Base-by-base conservation (phyloP, 2,329 filamentous ascomycete species). In the Botrytis galanthina region DNA sequence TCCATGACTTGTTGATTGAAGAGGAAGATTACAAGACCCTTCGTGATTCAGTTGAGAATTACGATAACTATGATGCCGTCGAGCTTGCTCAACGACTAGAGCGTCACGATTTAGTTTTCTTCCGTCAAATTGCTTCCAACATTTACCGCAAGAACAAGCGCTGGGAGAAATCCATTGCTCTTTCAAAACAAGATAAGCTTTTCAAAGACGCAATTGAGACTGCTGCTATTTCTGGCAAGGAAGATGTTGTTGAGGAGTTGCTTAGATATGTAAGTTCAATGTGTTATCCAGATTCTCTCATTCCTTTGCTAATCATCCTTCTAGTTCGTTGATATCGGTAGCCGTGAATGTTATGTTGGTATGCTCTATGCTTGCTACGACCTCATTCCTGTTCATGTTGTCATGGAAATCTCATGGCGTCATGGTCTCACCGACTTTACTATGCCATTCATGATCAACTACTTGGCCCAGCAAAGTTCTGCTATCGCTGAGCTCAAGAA, bases 61-160 rank as follows among this genome's bases (percentile, higher is more conserved):
- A 98, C 83, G 96, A 99, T 87, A 99, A 99, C 85, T 99, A 98
- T 81, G 97, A 99, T 82, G 92, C 95, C 4, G 93, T 97, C 64
- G 95, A 97, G 39, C 89, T 99, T 75, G 97, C 96, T 3, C 89
- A 93, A 81, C 93, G 96, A 73, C 87, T 99, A 18, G 97, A 99
- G 89, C 96, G 96, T 86, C 97, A 99, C 81, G 96, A 99, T 73
- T 86, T 99, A 67, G 95, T 99, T 77, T 99, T 99, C 88, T 99
- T 99, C 92, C 92, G 96, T 81, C 96, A 99, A 84, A 97, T 99
- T 81, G 96, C 96, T 7, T 94, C 97, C 77, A 97, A 88, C 84
- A 99, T 99, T 83, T 99, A 98, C 87, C 94, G 97, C 83, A 99
- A 98, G 89, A 98, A 97, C 87, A 98, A 98, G 92, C 90, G 96